Evolutionary conservation across 202 grass and related monocot species (phyloP).

Genomic region (Setaria viridis): DNA sequence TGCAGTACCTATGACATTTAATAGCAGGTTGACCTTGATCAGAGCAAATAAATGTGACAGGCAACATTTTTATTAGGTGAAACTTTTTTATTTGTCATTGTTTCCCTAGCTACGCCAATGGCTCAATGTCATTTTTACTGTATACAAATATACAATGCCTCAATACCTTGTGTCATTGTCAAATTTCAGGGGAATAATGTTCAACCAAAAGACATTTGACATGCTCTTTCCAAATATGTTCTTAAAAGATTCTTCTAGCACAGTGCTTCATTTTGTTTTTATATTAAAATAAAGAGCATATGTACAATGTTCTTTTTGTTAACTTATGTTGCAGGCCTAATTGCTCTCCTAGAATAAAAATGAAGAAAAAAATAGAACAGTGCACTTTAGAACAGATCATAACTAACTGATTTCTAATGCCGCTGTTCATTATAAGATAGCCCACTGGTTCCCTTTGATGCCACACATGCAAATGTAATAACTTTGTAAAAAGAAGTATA

Average conservation of each 20-base stretch:
- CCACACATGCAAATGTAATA: constrained; percentile 2
- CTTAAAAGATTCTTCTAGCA: constrained; percentile 5
- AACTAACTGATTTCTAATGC: background rate
- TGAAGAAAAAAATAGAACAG: background rate
- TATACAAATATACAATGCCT: background rate
- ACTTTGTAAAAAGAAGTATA: constrained; percentile 5
- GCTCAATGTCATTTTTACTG: background rate
- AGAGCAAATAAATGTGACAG: constrained; percentile 37
- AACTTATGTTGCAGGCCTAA: background rate
- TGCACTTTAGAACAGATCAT: background rate
- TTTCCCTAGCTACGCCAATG: background rate
- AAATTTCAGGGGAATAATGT: constrained; percentile 14
- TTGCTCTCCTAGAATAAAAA: background rate
- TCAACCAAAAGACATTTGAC: background rate
- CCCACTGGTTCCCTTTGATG: background rate
- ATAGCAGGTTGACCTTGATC: constrained; percentile 41
- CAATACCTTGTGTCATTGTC: background rate
- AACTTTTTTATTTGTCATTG: background rate
- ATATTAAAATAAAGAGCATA: background rate
- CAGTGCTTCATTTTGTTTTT: no score
- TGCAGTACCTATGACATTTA: constrained; percentile 82
- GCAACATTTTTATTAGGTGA: background rate
- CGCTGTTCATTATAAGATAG: background rate
- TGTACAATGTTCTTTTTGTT: background rate
- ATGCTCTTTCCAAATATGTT: background rate